These are phyloP conservation scores for Leptomonas pyrrhocoris DNA, from an alignment of 208 protist species.

Conservation along the genomic window DNA sequence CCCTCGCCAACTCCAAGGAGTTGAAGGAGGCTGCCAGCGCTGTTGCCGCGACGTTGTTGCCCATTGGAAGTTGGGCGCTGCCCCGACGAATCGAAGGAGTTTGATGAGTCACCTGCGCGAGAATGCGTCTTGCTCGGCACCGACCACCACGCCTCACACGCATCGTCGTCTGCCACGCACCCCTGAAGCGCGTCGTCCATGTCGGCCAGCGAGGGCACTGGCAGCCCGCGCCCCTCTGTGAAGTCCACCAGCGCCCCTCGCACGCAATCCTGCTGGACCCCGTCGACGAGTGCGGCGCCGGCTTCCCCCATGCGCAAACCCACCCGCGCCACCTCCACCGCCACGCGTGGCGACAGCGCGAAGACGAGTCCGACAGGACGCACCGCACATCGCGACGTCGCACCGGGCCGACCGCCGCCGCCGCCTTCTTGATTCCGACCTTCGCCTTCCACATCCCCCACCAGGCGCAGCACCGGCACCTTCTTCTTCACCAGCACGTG, in stretches of 20 bases:
- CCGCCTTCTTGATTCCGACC: not conserved
- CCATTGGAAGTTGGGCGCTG: no score
- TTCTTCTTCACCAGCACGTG: slow-evolving; percentile 46
- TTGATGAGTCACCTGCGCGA: no score
- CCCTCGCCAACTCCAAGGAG: not conserved
- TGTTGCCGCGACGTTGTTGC: not conserved
- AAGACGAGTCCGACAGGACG: slow-evolving; percentile 43
- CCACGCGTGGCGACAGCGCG: slow-evolving; percentile 31
- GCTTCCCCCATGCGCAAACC: slow-evolving; percentile 54
- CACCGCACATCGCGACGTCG: slow-evolving; percentile 10
- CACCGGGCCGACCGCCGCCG: not conserved
- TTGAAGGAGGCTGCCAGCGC: not conserved
- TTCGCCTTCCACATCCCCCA: slow-evolving; percentile 25
- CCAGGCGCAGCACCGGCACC: slow-evolving; percentile 49
- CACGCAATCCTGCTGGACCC: slow-evolving; percentile 53
- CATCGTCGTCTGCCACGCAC: not conserved
- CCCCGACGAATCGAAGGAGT: not conserved
- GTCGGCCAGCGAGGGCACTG: slow-evolving; percentile 25
- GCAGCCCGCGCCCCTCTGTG: slow-evolving; percentile 29
- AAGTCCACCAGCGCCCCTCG: slow-evolving; percentile 53
- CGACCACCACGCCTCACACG: no score
- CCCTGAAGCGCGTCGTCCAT: slow-evolving; percentile 9
- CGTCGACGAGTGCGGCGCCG: slow-evolving; percentile 43
- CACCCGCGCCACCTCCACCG: slow-evolving; percentile 44
- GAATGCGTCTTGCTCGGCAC: not conserved